Evolutionary conservation across 2,329 filamentous ascomycete species (phyloP), one percentile per base, ranked within the genome.

Genomic region (Alternaria triticina): DNA sequence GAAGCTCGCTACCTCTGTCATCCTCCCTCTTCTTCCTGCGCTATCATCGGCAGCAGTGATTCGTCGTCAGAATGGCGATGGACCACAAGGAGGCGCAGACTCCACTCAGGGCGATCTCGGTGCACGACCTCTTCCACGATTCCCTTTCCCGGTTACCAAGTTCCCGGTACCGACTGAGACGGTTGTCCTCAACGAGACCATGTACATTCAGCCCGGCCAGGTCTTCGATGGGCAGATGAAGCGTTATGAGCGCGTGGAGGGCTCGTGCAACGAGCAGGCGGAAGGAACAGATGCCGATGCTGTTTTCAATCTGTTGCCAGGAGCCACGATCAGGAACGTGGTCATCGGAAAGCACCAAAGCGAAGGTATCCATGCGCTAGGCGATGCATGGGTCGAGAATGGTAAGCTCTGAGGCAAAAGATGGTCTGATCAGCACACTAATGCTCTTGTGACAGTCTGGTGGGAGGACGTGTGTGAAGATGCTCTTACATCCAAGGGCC

Each of bases 381-480:
- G 71, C 25, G 71, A 73, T 59, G 71, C 71, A 7, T 73, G 71
- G 71, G 71, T 73, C n/a, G 71, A 73, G 52, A 73, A 72, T 47
- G 71, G 71, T 71, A 56, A 61, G 60, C 10, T 10, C 0, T 0
- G 11, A 25, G 3, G 10, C 5, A 1, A 4, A 3, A 8, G 5
- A 3, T n/a, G 17, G 17, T 15, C 3, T 4, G 3, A 33, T 1
- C 12, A 3, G 56, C 11, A 43, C 17, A 17, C 62, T 70, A 50
- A 69, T 44, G 5, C 33, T 13, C 3, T 23, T 33, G 6, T 13
- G 11, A 57, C 6, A 73, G 71, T 73, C 4, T 73, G 71, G 71
- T 73, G 71, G 71, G 71, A 73, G 59, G 71, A 73, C 9, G 71
- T 73, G 20, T 73, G 71, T 36, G 71, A 73, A 51, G 71, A 73